These are phyloP conservation scores for Knoxdaviesia capensis DNA, from an alignment of 2,329 filamentous ascomycete species.

Conservation along the genomic window DNA sequence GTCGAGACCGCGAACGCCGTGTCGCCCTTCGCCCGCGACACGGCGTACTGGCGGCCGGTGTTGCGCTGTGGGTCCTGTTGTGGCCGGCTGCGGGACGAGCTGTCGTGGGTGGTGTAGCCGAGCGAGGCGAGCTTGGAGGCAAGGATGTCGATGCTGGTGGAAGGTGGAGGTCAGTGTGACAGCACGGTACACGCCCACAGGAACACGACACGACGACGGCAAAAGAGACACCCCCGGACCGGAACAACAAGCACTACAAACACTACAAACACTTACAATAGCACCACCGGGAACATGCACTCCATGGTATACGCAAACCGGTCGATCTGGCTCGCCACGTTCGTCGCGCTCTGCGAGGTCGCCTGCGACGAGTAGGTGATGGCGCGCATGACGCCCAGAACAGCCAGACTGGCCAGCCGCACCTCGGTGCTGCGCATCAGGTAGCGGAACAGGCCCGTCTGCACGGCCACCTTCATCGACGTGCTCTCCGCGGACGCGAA, in stretches of 20 bases:
- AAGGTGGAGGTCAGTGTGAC: rapidly evolving
- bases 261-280: constrained; percentile 15
- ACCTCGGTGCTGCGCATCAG: constrained; percentile 20
- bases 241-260: neutral
- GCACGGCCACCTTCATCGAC: constrained; percentile 12
- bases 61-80: neutral
- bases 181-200: too few relatives aligned
- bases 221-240: neutral
- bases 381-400: constrained; percentile 18
- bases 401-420: constrained; percentile 15
- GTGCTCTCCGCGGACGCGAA: constrained; percentile 14
- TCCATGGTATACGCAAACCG: constrained; percentile 20
- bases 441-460: constrained; percentile 15
- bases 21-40: neutral
- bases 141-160: constrained; percentile 14
- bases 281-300: constrained; percentile 19
- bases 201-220: too few relatives aligned
- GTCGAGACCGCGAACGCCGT: neutral
- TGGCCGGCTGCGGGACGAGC: constrained; percentile 1
- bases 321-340: constrained; percentile 17
- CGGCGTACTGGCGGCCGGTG: neutral
- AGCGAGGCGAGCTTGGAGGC: constrained; percentile 13
- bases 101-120: constrained; percentile 1
- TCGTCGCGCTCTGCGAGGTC: constrained; percentile 15
- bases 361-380: constrained; percentile 20